phyloP scores from a whole-genome alignment of 306 rosid species.

The Ceratonia siliqua region DNA sequence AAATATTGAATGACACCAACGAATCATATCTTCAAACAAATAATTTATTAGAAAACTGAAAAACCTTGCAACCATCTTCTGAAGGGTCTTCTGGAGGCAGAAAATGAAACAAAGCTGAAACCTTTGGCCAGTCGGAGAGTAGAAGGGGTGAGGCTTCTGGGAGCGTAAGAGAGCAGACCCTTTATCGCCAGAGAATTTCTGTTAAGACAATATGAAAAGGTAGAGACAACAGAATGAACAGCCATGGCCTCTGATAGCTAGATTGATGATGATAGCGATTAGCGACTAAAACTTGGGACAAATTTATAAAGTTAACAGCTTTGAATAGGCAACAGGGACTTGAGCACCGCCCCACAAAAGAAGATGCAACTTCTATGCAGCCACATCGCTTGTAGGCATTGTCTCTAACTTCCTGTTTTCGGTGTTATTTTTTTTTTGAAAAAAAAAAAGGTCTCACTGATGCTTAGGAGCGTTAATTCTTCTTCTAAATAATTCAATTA shows the following conservation, averaged over 20 bases:
- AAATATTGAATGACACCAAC: not conserved
- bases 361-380: no score
- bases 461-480: no score
- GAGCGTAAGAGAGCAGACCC: constrained; percentile 51
- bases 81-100: constrained; percentile 40
- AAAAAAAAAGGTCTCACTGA: no score
- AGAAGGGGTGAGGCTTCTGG: constrained; percentile 29
- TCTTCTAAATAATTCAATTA: no score
- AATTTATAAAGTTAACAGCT: no score
- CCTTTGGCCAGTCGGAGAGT: constrained; percentile 34
- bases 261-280: no score
- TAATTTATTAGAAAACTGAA: not conserved
- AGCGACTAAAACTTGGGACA: no score
- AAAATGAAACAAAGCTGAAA: constrained; percentile 46
- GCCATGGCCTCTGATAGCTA: constrained; percentile 43
- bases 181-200: constrained; percentile 50
- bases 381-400: no score
- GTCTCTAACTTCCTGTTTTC: no score
- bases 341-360: no score
- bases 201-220: constrained; percentile 47
- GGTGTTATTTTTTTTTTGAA: no score
- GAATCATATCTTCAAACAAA: not conserved
- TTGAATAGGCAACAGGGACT: no score
- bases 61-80: constrained; percentile 64
- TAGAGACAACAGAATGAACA: constrained; percentile 41